Conservation (phyloP, 2,329 filamentous ascomycete genomes). For the Piedraia hortae region DNA sequence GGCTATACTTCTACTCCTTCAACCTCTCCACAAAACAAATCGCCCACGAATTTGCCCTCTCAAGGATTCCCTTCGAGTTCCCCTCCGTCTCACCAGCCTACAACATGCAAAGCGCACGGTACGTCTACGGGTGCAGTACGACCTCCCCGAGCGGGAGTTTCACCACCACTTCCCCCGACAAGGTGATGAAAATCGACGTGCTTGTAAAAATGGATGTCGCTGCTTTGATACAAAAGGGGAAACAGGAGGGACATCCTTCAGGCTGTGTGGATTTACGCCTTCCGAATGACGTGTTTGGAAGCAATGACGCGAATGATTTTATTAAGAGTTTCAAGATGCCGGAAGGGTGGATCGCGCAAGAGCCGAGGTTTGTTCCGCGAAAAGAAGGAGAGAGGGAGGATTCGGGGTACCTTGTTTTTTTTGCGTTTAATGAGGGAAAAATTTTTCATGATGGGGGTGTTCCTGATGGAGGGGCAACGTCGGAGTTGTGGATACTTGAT, state of each 20-base stretch:
- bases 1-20: slow-evolving; percentile 42
- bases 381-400: slow-evolving; percentile 23
- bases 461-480: slow-evolving; percentile 19
- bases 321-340: slow-evolving; percentile 37
- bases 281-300: slow-evolving; percentile 24
- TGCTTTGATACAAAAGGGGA: slow-evolving; percentile 25
- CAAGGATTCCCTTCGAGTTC: slow-evolving; percentile 40
- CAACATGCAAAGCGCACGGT: slow-evolving; percentile 30
- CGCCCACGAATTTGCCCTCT: slow-evolving; percentile 34
- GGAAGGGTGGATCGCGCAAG: slow-evolving; percentile 33
- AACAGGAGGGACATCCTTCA: slow-evolving; percentile 22
- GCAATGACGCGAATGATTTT: slow-evolving; percentile 15
- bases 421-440: slow-evolving; percentile 37
- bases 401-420: slow-evolving; percentile 38
- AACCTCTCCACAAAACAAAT: slow-evolving; percentile 20
- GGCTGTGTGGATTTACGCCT: slow-evolving; percentile 34
- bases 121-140: slow-evolving; percentile 40
- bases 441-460: slow-evolving; percentile 13
- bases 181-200: slow-evolving; percentile 37
- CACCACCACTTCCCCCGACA: slow-evolving; percentile 34
- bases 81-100: slow-evolving; percentile 27
- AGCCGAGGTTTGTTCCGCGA: slow-evolving; percentile 33
- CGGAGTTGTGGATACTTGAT: slow-evolving; percentile 42
- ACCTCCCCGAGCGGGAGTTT: slow-evolving; percentile 23
- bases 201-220: slow-evolving; percentile 32